Evolutionary conservation across 2,329 filamentous ascomycete genomes (phyloP).

Genomic region (Ascocoryne sarcoides): DNA sequence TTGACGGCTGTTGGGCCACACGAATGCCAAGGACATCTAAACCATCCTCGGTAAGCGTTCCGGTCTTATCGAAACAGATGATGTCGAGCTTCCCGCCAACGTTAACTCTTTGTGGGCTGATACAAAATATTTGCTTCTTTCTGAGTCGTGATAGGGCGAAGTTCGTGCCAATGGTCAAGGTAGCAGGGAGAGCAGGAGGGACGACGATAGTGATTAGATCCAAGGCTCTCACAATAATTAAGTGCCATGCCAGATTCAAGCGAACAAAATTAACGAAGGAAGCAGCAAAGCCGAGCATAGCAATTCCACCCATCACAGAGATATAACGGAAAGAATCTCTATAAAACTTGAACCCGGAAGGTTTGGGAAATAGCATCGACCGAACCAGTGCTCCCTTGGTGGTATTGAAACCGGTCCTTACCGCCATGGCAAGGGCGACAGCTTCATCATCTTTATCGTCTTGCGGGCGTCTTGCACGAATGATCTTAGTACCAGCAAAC

Average conservation of each 20-base stretch:
- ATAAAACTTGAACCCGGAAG: constrained; percentile 97
- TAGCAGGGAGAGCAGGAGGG: constrained; percentile 87
- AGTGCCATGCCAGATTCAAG: constrained; percentile 73
- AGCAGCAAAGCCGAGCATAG: constrained; percentile 75
- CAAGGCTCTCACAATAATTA: constrained; percentile 84
- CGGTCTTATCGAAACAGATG: constrained; percentile 97
- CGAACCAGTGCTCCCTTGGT: constrained; percentile 93
- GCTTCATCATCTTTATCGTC: constrained; percentile 80
- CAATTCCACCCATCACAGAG: constrained; percentile 86
- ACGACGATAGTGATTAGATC: constrained; percentile 98
- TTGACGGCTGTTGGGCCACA: constrained; percentile 55
- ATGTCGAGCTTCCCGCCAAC: constrained; percentile 93
- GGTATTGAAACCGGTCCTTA: constrained; percentile 93
- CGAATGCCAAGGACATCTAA: constrained; percentile 86
- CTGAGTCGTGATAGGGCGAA: constrained; percentile 85
- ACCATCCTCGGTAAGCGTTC: constrained; percentile 94
- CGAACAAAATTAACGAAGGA: constrained; percentile 92
- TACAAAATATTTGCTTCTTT: constrained; percentile 89
- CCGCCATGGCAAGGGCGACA: constrained; percentile 82
- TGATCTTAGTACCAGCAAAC: constrained; percentile 92
- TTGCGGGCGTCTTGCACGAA: constrained; percentile 80
- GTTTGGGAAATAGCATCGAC: constrained; percentile 98
- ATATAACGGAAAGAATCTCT: constrained; percentile 97
- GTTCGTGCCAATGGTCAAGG: constrained; percentile 90
- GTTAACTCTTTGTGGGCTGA: constrained; percentile 94